These are phyloP conservation scores for Conoideocrella luteorostrata DNA, from an alignment of 2,329 filamentous ascomycete species.

Conservation along the genomic window DNA sequence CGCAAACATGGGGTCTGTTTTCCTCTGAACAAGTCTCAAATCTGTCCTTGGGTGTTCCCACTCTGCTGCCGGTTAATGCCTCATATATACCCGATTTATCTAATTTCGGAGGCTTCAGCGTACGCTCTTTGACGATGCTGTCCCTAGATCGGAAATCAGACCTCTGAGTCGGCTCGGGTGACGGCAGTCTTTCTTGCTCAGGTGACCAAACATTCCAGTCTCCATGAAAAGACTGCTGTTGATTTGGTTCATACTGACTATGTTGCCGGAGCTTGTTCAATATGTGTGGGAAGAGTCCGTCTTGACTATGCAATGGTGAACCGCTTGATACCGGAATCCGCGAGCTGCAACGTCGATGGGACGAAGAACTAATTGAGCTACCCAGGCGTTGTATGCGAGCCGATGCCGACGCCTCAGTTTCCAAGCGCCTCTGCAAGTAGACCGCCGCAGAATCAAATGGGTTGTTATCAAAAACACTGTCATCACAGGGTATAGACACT, in stretches of 20 bases:
- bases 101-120: slow-evolving; percentile 12
- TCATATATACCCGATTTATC: slow-evolving; percentile 18
- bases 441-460: slow-evolving; percentile 13
- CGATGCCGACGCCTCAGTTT: slow-evolving; percentile 2
- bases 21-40: slow-evolving; percentile 26
- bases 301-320: slow-evolving; percentile 8
- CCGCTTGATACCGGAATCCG: slow-evolving; percentile 10
- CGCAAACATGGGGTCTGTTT: slow-evolving; percentile 23
- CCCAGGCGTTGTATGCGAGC: slow-evolving; percentile 15
- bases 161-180: background rate
- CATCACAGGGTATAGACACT: slow-evolving; percentile 11
- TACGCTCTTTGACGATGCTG: slow-evolving; percentile 14
- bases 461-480: slow-evolving; percentile 16
- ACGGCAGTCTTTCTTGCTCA: background rate
- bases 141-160: slow-evolving; percentile 12
- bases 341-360: slow-evolving; percentile 20
- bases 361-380: slow-evolving; percentile 17
- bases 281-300: slow-evolving; percentile 17
- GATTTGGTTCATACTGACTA: slow-evolving; percentile 18
- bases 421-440: background rate
- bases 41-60: slow-evolving; percentile 7
- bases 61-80: slow-evolving; percentile 17
- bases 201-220: slow-evolving; percentile 10
- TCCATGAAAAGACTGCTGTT: background rate
- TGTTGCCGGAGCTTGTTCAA: slow-evolving; percentile 23